Base-by-base conservation (phyloP, 2,329 filamentous ascomycete species). In the Hymenoscyphus fraxineus region DNA sequence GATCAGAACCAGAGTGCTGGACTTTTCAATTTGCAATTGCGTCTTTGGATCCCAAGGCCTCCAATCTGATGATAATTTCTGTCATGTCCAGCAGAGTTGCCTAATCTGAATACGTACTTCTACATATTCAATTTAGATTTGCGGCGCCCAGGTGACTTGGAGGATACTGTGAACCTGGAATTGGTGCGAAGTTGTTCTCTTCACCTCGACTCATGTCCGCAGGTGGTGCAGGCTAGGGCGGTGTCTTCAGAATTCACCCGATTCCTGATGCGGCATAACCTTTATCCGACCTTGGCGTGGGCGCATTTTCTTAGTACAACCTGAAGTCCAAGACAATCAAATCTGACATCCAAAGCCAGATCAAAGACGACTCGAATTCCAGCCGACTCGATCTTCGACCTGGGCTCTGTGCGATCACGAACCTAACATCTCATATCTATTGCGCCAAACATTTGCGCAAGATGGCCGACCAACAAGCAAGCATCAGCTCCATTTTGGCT, bases 401-500 rank as follows among this genome's bases (percentile, higher is more conserved):
- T 54, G 9, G 47, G 22, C 47, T 13, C 13, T 2, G 22, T 4
- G 13, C 47, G 35, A 54, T 54, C 47, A 13, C 47, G 22, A 27
- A 22, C 19, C 19, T 7, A 54, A 54, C 47, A 54, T 27, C 47
- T 54, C 19, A 54, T 54, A 54, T 27, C 47, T 54, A 19, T 12
- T 54, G 47, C 13, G 47, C 47, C 47, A 54, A 19, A 54, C 47
- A 9, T 54, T 27, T 54, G 44, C 35, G 57, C 66, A 69, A 47
- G 51, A 81, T 82, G 80, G 79, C 79, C 60, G 78, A 79, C 65
- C 77, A 77, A 69, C 77, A 77, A 70, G 75, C 78, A 16, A 82
- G 82, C 70, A 82, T 84, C 68, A 78, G 78, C 44, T 78, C 80
- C 56, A 82, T 84, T 69, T 75, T 84, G 61, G 81, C 81, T 65